These are phyloP conservation scores for Durio zibethinus DNA, from an alignment of 345 rosid species.

Conservation along the genomic window DNA sequence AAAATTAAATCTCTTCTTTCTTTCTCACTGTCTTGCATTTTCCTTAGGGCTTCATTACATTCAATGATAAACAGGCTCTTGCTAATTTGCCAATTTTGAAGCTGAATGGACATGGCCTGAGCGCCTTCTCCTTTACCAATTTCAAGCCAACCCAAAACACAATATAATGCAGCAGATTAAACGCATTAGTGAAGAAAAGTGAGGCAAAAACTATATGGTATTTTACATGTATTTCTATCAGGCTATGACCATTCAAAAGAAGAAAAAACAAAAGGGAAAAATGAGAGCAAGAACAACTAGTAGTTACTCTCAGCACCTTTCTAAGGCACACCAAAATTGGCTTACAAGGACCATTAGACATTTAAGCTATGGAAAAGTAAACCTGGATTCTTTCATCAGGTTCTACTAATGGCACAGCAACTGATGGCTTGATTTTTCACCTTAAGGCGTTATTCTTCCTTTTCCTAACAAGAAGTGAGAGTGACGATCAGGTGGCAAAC, in stretches of 20 bases:
- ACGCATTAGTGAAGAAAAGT: slow-evolving; percentile 18
- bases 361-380: slow-evolving; percentile 11
- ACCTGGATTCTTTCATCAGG: slow-evolving; percentile 25
- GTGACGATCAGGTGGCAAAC: background rate
- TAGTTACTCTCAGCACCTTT: slow-evolving; percentile 20
- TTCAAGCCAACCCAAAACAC: slow-evolving; percentile 2
- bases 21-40: background rate
- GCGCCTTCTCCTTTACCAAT: slow-evolving; percentile 8
- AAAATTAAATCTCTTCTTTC: background rate
- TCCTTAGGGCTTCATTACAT: background rate
- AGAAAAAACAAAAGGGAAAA: background rate
- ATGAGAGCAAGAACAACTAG: slow-evolving; percentile 13
- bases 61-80: background rate
- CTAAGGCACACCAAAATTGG: slow-evolving; percentile 27
- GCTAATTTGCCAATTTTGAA: slow-evolving; percentile 11
- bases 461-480: slow-evolving; percentile 30
- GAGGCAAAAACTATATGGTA: slow-evolving; percentile 18
- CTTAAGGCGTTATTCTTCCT: slow-evolving; percentile 24
- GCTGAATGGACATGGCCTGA: background rate
- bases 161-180: slow-evolving; percentile 16
- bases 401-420: slow-evolving; percentile 8
- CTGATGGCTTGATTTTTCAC: slow-evolving; percentile 4
- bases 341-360: slow-evolving; percentile 21
- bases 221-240: slow-evolving; percentile 26
- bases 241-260: slow-evolving; percentile 9